Evolutionary conservation across 2,329 filamentous ascomycete genomes (phyloP).

Genomic region (Torrubiella hemipterigena): DNA sequence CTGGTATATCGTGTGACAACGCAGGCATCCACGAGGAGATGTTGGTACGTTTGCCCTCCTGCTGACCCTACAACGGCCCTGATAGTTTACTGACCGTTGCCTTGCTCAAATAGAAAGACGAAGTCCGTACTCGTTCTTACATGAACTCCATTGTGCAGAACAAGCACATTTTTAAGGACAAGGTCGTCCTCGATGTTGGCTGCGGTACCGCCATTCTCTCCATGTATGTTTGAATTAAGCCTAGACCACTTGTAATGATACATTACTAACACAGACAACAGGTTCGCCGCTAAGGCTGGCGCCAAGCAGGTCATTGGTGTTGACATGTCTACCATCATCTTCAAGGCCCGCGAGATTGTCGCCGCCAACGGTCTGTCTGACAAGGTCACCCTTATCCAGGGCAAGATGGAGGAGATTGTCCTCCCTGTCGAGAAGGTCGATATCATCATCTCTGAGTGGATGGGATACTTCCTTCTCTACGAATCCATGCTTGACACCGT

Average conservation of each 20-base stretch:
- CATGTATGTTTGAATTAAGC: constrained; percentile 54
- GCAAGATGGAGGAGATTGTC: constrained; percentile 98
- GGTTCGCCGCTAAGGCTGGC: constrained; percentile 93
- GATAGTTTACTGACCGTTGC: too few relatives aligned
- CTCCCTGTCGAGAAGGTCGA: constrained; percentile 92
- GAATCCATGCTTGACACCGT: constrained; percentile 99
- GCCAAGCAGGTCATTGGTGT: constrained; percentile 98
- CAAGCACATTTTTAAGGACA: constrained; percentile 77
- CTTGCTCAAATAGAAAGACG: constrained; percentile 79
- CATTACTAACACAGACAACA: constrained; percentile 22
- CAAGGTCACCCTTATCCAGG: constrained; percentile 95
- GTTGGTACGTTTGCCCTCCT: constrained; percentile 58
- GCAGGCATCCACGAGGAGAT: constrained; percentile 94
- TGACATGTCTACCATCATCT: constrained; percentile 99
- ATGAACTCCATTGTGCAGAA: constrained; percentile 97
- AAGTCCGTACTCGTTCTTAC: constrained; percentile 92
- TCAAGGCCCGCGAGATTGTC: constrained; percentile 95
- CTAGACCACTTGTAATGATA: not conserved
- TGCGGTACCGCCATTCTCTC: constrained; percentile 96
- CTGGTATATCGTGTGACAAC: constrained; percentile 8
- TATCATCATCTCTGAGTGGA: constrained; percentile 99
- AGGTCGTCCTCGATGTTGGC: constrained; percentile 87
- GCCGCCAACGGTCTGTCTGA: constrained; percentile 80
- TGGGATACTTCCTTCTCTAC: constrained; percentile 98
- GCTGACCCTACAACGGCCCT: too few relatives aligned